Conservation (phyloP, 257 asterid species). For the Nicotiana otophora region DNA sequence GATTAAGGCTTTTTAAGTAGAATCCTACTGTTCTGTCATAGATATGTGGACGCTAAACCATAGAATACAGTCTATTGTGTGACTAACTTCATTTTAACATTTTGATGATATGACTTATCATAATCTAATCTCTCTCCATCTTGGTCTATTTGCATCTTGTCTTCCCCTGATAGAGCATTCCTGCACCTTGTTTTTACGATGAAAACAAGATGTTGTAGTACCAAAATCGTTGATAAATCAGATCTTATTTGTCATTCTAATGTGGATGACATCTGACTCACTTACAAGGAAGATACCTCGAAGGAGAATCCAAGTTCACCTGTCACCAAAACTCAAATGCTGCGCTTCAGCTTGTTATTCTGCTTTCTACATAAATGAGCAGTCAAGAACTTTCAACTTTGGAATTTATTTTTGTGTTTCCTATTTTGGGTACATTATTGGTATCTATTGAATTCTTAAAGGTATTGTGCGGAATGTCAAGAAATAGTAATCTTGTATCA, state of each 20-base stretch:
- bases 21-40: neutral
- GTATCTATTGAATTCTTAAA: neutral
- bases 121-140: neutral
- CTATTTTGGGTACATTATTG: slow-evolving; percentile 1
- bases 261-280: neutral
- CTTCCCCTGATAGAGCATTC: neutral
- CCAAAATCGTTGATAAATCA: neutral
- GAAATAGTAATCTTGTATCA: slow-evolving; percentile 2
- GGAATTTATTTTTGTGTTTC: neutral
- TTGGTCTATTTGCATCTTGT: neutral
- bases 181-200: neutral
- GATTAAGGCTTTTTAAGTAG: neutral
- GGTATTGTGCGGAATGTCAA: neutral
- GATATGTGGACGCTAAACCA: neutral
- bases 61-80: neutral
- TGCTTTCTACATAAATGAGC: neutral
- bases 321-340: neutral
- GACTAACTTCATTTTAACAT: neutral
- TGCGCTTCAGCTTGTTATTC: neutral
- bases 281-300: neutral
- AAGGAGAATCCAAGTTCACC: neutral
- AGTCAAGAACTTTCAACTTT: neutral
- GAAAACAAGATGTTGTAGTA: neutral
- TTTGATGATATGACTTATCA: neutral
- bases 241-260: neutral